These are phyloP conservation scores for Xylaria flabelliformis DNA, from an alignment of 495 filamentous ascomycete genomes.

Conservation along the genomic window DNA sequence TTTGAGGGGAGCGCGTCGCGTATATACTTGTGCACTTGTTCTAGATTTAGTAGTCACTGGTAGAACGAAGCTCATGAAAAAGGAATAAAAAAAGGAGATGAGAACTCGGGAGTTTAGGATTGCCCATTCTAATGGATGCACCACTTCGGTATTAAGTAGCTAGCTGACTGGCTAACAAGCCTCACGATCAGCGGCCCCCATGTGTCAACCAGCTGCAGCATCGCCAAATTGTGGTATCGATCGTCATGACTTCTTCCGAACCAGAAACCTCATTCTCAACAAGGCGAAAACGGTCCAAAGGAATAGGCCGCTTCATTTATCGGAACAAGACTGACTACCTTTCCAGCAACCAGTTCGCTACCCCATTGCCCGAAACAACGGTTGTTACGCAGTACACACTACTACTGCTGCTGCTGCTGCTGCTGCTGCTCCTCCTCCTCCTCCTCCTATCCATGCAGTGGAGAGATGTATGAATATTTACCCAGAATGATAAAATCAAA, in stretches of 20 bases:
- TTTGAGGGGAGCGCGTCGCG: background rate
- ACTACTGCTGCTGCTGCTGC: too few species aligned
- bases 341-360: constrained; percentile 1
- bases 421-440: too few species aligned
- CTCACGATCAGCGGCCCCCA: constrained; percentile 41
- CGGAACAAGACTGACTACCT: too few species aligned
- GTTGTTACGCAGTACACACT: background rate
- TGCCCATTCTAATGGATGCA: constrained; percentile 8
- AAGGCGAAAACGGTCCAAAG: background rate
- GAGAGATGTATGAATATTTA: background rate
- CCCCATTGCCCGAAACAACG: background rate
- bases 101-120: background rate
- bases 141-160: constrained; percentile 33
- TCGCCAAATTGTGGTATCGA: constrained; percentile 13
- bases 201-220: constrained; percentile 19
- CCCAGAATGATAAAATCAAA: background rate
- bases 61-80: background rate
- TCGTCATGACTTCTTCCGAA: background rate
- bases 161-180: constrained; percentile 41
- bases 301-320: background rate
- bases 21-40: background rate
- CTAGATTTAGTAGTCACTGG: background rate
- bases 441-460: background rate
- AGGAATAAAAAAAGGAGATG: background rate
- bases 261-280: background rate